These are phyloP conservation scores for Hypoxylon sp. DNA, from an alignment of 2,329 filamentous ascomycete genomes.

Conservation along the genomic window DNA sequence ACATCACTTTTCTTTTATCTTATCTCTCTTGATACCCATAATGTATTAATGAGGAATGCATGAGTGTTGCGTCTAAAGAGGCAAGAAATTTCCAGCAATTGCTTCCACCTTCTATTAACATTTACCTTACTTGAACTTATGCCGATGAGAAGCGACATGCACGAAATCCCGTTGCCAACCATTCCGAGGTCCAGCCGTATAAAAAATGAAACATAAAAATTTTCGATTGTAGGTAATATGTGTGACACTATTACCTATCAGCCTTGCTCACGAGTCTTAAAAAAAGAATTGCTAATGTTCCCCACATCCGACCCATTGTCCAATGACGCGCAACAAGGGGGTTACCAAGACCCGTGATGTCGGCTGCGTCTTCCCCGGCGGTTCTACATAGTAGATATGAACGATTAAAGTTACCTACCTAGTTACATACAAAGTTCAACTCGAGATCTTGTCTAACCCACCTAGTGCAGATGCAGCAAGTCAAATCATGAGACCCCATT, in stretches of 20 bases:
- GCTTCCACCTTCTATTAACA: constrained; percentile 18
- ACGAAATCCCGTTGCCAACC: constrained; percentile 5
- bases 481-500: constrained; percentile 25
- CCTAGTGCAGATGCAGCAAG: constrained; percentile 18
- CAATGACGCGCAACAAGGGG: constrained; percentile 22
- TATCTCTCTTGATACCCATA: constrained; percentile 14
- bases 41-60: too few relatives aligned
- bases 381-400: too few relatives aligned
- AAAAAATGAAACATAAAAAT: constrained; percentile 14
- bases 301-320: constrained; percentile 32
- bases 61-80: constrained; percentile 13
- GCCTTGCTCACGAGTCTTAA: constrained; percentile 31
- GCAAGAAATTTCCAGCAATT: constrained; percentile 32
- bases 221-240: constrained; percentile 19
- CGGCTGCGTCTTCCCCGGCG: constrained; percentile 22
- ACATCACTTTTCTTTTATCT: constrained; percentile 25
- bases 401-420: too few relatives aligned
- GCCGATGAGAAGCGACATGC: constrained; percentile 18
- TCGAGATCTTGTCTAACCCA: constrained; percentile 16
- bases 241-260: constrained; percentile 35
- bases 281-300: constrained; percentile 17
- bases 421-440: constrained; percentile 18
- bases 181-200: constrained; percentile 4
- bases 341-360: constrained; percentile 13
- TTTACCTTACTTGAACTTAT: constrained; percentile 1